Evolutionary conservation across 805 yeast species (phyloP).

Genomic region (Hermanozyma aechmeae): DNA sequence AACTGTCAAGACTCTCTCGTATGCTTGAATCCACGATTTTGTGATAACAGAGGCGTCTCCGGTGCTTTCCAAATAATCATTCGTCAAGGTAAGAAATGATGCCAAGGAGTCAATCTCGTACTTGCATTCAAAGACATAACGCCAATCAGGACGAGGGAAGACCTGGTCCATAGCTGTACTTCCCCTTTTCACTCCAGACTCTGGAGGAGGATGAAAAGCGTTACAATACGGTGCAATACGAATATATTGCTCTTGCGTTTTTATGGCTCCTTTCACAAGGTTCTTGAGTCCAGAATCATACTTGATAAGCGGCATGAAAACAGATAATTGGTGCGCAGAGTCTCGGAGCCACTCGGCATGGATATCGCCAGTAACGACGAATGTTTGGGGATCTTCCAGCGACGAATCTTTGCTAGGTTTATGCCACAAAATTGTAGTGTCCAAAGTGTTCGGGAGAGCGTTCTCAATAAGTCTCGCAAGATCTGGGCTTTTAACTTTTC

Average conservation of each 20-base stretch:
- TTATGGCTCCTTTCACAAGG: slow-evolving; percentile 68
- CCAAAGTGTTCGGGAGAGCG: slow-evolving; percentile 79
- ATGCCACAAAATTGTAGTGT: slow-evolving; percentile 80
- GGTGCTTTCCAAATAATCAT: slow-evolving; percentile 55
- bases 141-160: slow-evolving; percentile 61
- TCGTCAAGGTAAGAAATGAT: slow-evolving; percentile 65
- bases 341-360: slow-evolving; percentile 93
- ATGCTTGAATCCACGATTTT: slow-evolving; percentile 50
- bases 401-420: slow-evolving; percentile 3
- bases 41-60: slow-evolving; percentile 39
- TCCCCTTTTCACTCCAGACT: slow-evolving; percentile 38
- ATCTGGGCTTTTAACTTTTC: slow-evolving; percentile 49
- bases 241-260: slow-evolving; percentile 64
- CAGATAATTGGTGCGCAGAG: slow-evolving; percentile 73
- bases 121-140: slow-evolving; percentile 75
- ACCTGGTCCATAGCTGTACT: slow-evolving; percentile 55
- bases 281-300: slow-evolving; percentile 40
- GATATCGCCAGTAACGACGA: slow-evolving; percentile 85
- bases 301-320: slow-evolving; percentile 54
- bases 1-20: slow-evolving; percentile 40
- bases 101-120: slow-evolving; percentile 85
- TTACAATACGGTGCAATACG: slow-evolving; percentile 70
- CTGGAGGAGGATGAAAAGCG: slow-evolving; percentile 81
- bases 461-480: slow-evolving; percentile 71
- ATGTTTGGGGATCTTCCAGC: slow-evolving; percentile 41